Conservation (phyloP, 768 basidiomycete genomes). For the Leucocoprinus leucothites region DNA sequence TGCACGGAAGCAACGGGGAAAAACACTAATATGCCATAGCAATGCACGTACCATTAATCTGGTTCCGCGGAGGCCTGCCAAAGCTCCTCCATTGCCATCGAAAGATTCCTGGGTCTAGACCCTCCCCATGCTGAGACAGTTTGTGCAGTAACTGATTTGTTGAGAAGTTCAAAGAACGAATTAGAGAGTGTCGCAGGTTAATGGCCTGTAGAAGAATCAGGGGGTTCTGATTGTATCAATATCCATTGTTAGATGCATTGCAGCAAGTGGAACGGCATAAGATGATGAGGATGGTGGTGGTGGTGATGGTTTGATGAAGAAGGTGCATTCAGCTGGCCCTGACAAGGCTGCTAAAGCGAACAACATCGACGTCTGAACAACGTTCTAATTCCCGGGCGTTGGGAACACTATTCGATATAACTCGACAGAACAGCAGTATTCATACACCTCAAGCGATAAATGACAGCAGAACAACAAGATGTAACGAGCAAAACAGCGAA, state of each 20-base stretch:
- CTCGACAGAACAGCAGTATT: not conserved
- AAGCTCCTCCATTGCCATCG: no score
- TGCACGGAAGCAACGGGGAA: not conserved
- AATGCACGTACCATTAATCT: no score
- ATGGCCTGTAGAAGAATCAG: not conserved
- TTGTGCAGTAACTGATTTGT: not conserved
- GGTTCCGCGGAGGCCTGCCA: no score
- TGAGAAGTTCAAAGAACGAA: not conserved
- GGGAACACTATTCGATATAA: not conserved
- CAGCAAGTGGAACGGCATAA: not conserved
- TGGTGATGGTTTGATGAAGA: not conserved
- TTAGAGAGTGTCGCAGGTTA: not conserved
- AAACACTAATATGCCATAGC: no score
- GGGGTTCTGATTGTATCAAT: conserved; percentile 1
- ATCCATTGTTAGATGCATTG: not conserved
- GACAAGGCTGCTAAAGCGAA: no score
- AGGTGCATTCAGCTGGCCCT: no score
- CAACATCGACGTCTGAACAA: no score
- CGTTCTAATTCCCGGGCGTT: no score
- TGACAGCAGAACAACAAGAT: not conserved
- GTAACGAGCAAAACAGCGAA: not conserved
- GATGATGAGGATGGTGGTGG: not conserved
- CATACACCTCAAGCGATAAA: not conserved
- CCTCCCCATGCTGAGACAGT: no score
- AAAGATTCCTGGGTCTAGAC: no score